phyloP scores from a whole-genome alignment of 495 filamentous ascomycete genomes.

The Aspergillus wentii region DNA sequence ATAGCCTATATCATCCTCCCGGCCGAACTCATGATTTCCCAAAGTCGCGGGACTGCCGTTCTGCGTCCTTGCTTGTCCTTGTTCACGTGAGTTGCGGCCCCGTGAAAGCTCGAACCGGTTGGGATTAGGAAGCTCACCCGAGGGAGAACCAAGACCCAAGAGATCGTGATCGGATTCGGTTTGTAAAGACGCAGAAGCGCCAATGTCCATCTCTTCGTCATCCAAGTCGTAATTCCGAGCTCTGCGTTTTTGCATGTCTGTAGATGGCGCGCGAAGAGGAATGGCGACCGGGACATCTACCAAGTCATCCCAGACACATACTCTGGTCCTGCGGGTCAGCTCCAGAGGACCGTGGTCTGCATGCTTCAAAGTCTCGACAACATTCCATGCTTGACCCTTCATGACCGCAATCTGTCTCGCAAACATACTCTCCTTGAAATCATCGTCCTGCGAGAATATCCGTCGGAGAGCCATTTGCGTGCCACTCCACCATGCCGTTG shows the following conservation, averaged over 20 bases:
- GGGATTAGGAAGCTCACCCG: slow-evolving; percentile 67
- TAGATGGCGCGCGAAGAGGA: slow-evolving; percentile 74
- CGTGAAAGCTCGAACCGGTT: slow-evolving; percentile 79
- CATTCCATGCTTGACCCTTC: slow-evolving; percentile 99
- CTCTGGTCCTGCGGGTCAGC: slow-evolving; percentile 80
- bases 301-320: slow-evolving; percentile 96
- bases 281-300: slow-evolving; percentile 94
- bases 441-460: slow-evolving; percentile 84
- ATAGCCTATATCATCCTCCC: slow-evolving; percentile 21
- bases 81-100: slow-evolving; percentile 44
- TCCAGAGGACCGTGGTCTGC: slow-evolving; percentile 90
- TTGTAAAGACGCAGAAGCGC: slow-evolving; percentile 60
- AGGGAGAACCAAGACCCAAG: slow-evolving; percentile 60
- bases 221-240: slow-evolving; percentile 41
- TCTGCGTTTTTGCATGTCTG: slow-evolving; percentile 65
- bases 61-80: slow-evolving; percentile 31
- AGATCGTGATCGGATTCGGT: slow-evolving; percentile 61
- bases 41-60: slow-evolving; percentile 33
- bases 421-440: slow-evolving; percentile 98
- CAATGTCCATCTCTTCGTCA: slow-evolving; percentile 88
- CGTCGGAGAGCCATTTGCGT: slow-evolving; percentile 80
- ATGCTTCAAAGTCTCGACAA: slow-evolving; percentile 92
- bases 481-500: slow-evolving; percentile 93
- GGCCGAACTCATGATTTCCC: slow-evolving; percentile 25
- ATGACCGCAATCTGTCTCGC: slow-evolving; percentile 94